Base-by-base conservation (phyloP, 2,329 filamentous ascomycete genomes). In the Penicillium digitatum region DNA sequence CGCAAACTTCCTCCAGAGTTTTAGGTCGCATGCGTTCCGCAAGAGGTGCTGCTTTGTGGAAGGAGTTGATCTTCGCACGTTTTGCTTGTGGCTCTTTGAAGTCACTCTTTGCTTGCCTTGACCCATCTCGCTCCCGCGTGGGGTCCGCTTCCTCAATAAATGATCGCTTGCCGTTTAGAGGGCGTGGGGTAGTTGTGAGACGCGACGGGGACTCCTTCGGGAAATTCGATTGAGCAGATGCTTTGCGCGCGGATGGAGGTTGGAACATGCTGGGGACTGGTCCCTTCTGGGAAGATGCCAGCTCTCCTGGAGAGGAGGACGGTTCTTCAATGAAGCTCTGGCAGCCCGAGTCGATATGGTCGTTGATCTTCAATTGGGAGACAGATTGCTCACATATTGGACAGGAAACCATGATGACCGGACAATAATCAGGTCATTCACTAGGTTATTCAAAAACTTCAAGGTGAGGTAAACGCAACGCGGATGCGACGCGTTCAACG, bases 1-100 rank as follows among this genome's bases (percentile, higher is more conserved):
- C 94, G 61, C 81, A 91, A 3, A 97, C 88, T 16, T 96, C 87
- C 67, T 96, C 89, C 8, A 99, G 81, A 0, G 81, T 88, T 53
- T 80, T 81, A 1, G 94, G 94, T 4, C 94, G 85, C 90, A 97
- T 96, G 29, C 93, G 88, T 74, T 99, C 94, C 2, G 94, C 92
- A 18, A 99, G 79, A 0, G 94, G 94, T 9, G 90, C 91, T 0
- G 86, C 84, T 65, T 86, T 85, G 54, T 85, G 82, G 34, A 85
- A 78, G 0, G 81, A 80, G 68, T 77, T 82, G 64, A 73, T 82
- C 74, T 89, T 90, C 14, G 81, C 77, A 68, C 86, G 87, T 72
- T 93, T 91, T 4, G 78, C 62, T 9, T 78, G 66, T 14, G 79
- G 74, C 26, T 76, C 76, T 50, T 73, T 62, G 46, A 73, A 60